These are phyloP conservation scores for Rhizopogon vulgaris DNA, from an alignment of 768 basidiomycete genomes.

Conservation along the genomic window DNA sequence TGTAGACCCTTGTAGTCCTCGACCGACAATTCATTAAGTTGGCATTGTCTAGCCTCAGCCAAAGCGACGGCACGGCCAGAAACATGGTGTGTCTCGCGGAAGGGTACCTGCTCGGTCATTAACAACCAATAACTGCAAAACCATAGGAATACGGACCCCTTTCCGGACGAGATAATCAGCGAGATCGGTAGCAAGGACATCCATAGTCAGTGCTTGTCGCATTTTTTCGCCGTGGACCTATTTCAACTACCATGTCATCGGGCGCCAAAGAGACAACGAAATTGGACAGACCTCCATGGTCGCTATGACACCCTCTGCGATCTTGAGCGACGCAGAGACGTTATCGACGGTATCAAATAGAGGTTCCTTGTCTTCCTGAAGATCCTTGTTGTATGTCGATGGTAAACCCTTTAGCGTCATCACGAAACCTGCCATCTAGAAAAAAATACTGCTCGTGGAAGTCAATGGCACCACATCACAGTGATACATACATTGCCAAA, in stretches of 20 bases:
- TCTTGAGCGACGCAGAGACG: conserved; percentile 79
- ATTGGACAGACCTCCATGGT: conserved; percentile 68
- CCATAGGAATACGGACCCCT: conserved; percentile 57
- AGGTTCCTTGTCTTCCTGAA: conserved; percentile 98
- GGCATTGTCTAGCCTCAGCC: conserved; percentile 77
- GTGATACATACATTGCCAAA: conserved; percentile 73
- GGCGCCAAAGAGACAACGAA: background rate
- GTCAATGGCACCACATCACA: background rate
- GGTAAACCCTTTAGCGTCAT: conserved; percentile 97
- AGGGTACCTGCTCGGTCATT: conserved; percentile 65
- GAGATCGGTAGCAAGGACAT: conserved; percentile 96
- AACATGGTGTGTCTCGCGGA: conserved; percentile 98
- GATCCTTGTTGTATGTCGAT: conserved; percentile 98
- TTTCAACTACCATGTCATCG: background rate
- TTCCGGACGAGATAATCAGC: conserved; percentile 99
- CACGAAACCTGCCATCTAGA: conserved; percentile 91
- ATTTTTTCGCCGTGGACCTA: conserved; percentile 90
- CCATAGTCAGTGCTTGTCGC: conserved; percentile 88
- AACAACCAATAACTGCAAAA: conserved; percentile 1
- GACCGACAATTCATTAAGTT: conserved; percentile 75
- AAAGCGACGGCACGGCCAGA: conserved; percentile 95
- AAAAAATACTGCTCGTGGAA: conserved; percentile 3
- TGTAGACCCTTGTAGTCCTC: conserved; percentile 75
- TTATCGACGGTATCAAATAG: conserved; percentile 93
- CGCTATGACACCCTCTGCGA: conserved; percentile 90